These are phyloP conservation scores for Babjeviella inositovora DNA, from an alignment of 805 yeast species.

Conservation along the genomic window DNA sequence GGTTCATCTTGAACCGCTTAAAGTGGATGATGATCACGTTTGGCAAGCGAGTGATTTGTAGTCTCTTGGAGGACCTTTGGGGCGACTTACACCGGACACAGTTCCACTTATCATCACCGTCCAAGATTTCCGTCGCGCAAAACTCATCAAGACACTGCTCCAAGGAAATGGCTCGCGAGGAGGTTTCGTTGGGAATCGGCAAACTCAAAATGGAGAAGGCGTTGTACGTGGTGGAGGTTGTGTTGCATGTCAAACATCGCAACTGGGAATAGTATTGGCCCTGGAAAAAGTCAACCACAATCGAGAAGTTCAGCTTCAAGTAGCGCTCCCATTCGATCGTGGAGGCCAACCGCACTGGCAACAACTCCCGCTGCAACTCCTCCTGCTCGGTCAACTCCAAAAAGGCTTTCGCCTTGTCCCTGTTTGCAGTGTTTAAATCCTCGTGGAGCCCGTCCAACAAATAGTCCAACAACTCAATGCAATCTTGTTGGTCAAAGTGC, in stretches of 20 bases:
- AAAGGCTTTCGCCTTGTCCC: constrained; percentile 24
- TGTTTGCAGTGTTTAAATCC: constrained; percentile 57
- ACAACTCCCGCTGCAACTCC: constrained; percentile 52
- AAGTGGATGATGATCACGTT: constrained; percentile 67
- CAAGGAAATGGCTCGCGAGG: constrained; percentile 15
- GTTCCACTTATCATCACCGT: constrained; percentile 69
- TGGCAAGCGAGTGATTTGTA: constrained; percentile 68
- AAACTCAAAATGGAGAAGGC: constrained; percentile 67
- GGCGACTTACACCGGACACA: constrained; percentile 62
- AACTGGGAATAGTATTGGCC: constrained; percentile 81
- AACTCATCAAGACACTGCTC: constrained; percentile 65
- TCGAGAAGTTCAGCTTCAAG: constrained; percentile 60
- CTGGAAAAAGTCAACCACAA: constrained; percentile 68
- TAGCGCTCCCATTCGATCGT: constrained; percentile 89
- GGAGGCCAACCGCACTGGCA: constrained; percentile 70
- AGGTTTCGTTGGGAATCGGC: constrained; percentile 48
- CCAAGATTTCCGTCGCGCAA: constrained; percentile 57
- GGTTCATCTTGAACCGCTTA: constrained; percentile 56
- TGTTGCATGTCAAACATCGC: constrained; percentile 54
- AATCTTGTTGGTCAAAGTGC: constrained; percentile 68
- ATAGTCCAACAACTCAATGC: constrained; percentile 68
- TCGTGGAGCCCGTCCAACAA: constrained; percentile 68
- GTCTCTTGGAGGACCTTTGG: constrained; percentile 48
- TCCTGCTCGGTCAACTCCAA: constrained; percentile 56
- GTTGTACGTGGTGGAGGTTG: constrained; percentile 75